Percentiles rank a stretch among this genome's conserved stretches.
Evolutionary conservation across 2,329 filamentous ascomycete species (phyloP).

Genomic region (Fusarium dlaminii): DNA sequence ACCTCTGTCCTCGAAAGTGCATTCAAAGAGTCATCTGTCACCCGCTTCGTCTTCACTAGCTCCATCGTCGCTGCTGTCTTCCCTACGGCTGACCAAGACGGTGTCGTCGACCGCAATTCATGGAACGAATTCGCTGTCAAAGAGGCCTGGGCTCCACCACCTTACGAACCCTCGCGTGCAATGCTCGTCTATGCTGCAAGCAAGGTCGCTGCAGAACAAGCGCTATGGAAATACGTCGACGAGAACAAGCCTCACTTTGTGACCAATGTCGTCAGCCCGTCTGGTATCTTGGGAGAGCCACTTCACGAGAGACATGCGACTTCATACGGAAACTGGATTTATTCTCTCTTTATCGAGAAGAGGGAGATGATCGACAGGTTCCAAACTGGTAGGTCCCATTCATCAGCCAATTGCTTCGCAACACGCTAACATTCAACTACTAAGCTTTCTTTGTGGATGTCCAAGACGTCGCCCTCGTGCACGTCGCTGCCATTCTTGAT

Average conservation of each 20-base stretch:
- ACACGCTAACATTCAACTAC: rapidly evolving
- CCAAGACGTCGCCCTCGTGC: constrained; percentile 12
- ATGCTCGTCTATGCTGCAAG: constrained; percentile 43
- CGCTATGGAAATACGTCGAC: constrained; percentile 43
- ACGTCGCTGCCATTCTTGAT: constrained; percentile 9
- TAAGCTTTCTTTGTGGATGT: neutral
- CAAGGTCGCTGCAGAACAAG: constrained; percentile 46
- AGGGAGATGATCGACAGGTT: neutral
- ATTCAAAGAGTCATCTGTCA: constrained; percentile 51
- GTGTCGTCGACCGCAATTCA: neutral
- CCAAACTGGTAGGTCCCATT: neutral
- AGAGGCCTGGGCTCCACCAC: constrained; percentile 44
- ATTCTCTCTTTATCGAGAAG: neutral
- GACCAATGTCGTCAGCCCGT: constrained; percentile 34
- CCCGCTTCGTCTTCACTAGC: constrained; percentile 44
- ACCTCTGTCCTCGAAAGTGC: constrained; percentile 53
- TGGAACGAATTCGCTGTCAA: constrained; percentile 29
- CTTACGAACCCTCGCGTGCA: constrained; percentile 25
- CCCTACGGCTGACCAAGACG: neutral
- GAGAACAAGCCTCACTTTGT: constrained; percentile 39
- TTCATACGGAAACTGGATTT: neutral
- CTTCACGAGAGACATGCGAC: constrained; percentile 30
- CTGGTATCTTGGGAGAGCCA: constrained; percentile 24
- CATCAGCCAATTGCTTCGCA: rapidly evolving
- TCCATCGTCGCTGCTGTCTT: constrained; percentile 30